Percentiles rank a stretch among this genome's conserved stretches.
Evolutionary conservation across 2,329 filamentous ascomycete species (phyloP).

Genomic region (Zasmidium citrigriseum): DNA sequence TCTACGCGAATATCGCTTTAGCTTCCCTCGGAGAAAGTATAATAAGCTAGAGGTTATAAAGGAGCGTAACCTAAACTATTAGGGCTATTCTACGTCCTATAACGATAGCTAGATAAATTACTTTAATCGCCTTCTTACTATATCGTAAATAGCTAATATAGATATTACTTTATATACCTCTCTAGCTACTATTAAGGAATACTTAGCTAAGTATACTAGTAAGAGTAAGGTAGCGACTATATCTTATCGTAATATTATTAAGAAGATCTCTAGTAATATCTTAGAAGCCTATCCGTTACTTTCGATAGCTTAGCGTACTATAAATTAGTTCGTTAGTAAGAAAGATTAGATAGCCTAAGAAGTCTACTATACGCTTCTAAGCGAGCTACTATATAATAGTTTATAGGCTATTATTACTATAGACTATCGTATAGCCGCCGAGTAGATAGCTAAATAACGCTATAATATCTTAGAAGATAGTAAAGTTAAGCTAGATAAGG

Average conservation of each 20-base stretch:
- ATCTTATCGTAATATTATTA: not conserved
- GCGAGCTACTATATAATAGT: not conserved
- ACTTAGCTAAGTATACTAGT: not conserved
- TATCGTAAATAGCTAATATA: not conserved
- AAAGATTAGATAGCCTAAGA: not conserved
- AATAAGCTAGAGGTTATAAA: not conserved
- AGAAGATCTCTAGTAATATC: not conserved
- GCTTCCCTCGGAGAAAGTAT: not conserved
- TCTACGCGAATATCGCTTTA: not conserved
- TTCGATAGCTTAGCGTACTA: not conserved
- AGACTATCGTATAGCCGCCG: not conserved
- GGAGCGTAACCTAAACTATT: not conserved
- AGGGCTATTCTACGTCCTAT: not conserved
- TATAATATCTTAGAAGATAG: not conserved
- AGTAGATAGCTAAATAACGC: not conserved
- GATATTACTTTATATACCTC: not conserved
- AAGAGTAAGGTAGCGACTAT: not conserved
- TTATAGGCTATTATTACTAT: not conserved
- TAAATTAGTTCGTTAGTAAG: not conserved
- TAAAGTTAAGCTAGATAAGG: not conserved
- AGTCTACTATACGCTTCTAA: not conserved
- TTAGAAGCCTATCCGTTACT: not conserved
- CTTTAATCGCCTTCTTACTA: not conserved
- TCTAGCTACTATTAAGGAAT: not conserved
- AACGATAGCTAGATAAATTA: not conserved